Base-by-base conservation (phyloP, 768 basidiomycete genomes). In the Phlebiopsis flavidoalba region DNA sequence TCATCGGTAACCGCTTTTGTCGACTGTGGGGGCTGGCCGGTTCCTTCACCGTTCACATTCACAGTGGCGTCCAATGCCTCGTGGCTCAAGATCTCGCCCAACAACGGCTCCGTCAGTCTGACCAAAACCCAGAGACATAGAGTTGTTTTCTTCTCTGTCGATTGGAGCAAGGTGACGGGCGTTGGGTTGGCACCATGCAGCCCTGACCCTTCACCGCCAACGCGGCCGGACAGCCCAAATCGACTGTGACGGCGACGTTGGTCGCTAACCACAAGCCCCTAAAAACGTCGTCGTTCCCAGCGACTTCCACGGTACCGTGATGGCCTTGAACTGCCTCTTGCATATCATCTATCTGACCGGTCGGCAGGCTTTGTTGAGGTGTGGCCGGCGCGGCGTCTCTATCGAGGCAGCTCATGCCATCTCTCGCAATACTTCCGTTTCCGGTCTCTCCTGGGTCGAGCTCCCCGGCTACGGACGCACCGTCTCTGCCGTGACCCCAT, bases 371-470 rank as follows among this genome's bases (percentile, higher is more conserved):
- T 87, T 63, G 80, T 89, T 24, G 85, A 89, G 63, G 83, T n/a
- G 80, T 21, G 78, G 82, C 48, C 85, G n/a, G n/a, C n/a, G 86
- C 12, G 82, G 79, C 19, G 75, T 89, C 45, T 83, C 84, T 0
- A 86, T 88, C 31, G 86, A 90, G 65, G 87, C 86, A 40, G 83
- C 78, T 1, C 87, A 89, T 68, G 75, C 80, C 0, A n/a, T n/a
- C 26, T 72, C 78, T 1, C 75, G 68, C n/a, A 80, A 77, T 68
- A 74, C 73, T 1, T 67, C 80, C 5, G 82, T 83, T 5, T 71
- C 76, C 45, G 81, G 80, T 6, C 77, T 86, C 52, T 70, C 78
- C 6, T 89, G 86, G 84, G 79, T 76, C 8, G 80, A 84, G 53
- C 70, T 90, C 4, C 83, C 83, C 1, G 82, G 82, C 1, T 81